phyloP scores from a whole-genome alignment of 2,329 filamentous ascomycete species.

The Penicillium sp. region DNA sequence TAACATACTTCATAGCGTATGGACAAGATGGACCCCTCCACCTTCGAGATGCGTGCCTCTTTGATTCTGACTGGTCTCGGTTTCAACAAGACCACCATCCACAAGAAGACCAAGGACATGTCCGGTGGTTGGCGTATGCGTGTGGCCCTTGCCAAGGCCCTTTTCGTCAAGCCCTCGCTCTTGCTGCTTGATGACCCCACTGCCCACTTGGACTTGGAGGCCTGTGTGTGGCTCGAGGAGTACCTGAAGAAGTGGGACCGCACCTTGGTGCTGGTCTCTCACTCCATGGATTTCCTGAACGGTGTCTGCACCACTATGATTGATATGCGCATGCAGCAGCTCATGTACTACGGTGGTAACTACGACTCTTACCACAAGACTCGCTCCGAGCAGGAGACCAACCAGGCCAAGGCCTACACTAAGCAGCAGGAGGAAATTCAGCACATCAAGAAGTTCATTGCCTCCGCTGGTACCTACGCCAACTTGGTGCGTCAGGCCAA shows the following conservation, averaged over 20 bases:
- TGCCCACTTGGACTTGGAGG: slow-evolving; percentile 97
- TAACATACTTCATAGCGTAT: slow-evolving; percentile 67
- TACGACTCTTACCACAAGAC: slow-evolving; percentile 99
- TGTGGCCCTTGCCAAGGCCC: slow-evolving; percentile 93
- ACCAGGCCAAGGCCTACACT: slow-evolving; percentile 98
- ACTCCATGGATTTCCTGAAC: slow-evolving; percentile 99
- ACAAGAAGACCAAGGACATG: slow-evolving; percentile 99
- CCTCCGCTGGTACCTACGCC: slow-evolving; percentile 98
- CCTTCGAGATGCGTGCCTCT: slow-evolving; percentile 91
- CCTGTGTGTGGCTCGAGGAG: slow-evolving; percentile 99
- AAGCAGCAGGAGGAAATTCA: slow-evolving; percentile 99
- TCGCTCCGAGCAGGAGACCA: slow-evolving; percentile 86
- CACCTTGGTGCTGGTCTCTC: slow-evolving; percentile 92
- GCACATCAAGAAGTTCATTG: slow-evolving; percentile 99
- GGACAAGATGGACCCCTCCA: slow-evolving; percentile 98
- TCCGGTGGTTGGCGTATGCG: slow-evolving; percentile 99
- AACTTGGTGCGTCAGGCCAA: slow-evolving; percentile 99
- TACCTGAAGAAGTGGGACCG: slow-evolving; percentile 99
- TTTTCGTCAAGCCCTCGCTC: slow-evolving; percentile 96
- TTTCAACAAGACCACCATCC: slow-evolving; percentile 96
- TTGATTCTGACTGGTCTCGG: slow-evolving; percentile 97
- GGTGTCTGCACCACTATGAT: slow-evolving; percentile 98
- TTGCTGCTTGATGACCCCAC: slow-evolving; percentile 97
- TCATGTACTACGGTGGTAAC: slow-evolving; percentile 99
- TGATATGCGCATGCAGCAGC: slow-evolving; percentile 87